Conservation (phyloP, 805 yeast genomes). For the Saccharomycopsis selenospora region DNA sequence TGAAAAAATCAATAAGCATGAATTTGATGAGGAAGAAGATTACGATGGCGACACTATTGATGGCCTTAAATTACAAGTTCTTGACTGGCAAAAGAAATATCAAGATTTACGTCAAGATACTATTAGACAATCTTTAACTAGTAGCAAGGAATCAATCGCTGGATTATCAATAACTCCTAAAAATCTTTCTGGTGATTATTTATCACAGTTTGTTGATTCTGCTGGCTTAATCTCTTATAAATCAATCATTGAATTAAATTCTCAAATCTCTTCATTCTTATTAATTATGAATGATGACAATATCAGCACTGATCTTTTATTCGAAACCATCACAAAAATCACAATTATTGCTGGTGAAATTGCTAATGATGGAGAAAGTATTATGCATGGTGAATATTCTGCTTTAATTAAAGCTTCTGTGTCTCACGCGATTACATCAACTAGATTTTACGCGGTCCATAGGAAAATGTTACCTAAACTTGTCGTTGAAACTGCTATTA, state of each 20-base stretch:
- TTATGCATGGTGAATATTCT: constrained; percentile 35
- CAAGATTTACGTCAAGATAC: constrained; percentile 38
- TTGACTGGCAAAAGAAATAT: constrained; percentile 45
- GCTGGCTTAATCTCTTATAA: constrained; percentile 42
- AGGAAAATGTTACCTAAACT: constrained; percentile 58
- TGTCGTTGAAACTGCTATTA: constrained; percentile 65
- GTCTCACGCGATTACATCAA: constrained; percentile 67
- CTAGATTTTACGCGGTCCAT: constrained; percentile 65
- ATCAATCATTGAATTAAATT: constrained; percentile 39
- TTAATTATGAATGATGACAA: constrained; percentile 24
- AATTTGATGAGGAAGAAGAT: constrained; percentile 10
- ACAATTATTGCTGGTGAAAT: constrained; percentile 33
- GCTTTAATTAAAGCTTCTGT: constrained; percentile 55
- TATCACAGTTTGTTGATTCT: constrained; percentile 28
- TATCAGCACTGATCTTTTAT: constrained; percentile 35
- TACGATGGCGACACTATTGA: constrained; percentile 25
- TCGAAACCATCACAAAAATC: constrained; percentile 44
- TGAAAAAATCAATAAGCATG: constrained; percentile 7
- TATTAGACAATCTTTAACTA: constrained; percentile 25
- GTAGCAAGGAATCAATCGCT: background rate
- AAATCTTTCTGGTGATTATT: constrained; percentile 25
- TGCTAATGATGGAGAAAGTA: constrained; percentile 25
- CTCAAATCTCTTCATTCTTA: constrained; percentile 33
- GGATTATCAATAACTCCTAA: constrained; percentile 18
- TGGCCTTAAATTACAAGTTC: constrained; percentile 31